These are phyloP conservation scores for Lepiota subincarnata DNA, from an alignment of 768 basidiomycete genomes.

Conservation along the genomic window DNA sequence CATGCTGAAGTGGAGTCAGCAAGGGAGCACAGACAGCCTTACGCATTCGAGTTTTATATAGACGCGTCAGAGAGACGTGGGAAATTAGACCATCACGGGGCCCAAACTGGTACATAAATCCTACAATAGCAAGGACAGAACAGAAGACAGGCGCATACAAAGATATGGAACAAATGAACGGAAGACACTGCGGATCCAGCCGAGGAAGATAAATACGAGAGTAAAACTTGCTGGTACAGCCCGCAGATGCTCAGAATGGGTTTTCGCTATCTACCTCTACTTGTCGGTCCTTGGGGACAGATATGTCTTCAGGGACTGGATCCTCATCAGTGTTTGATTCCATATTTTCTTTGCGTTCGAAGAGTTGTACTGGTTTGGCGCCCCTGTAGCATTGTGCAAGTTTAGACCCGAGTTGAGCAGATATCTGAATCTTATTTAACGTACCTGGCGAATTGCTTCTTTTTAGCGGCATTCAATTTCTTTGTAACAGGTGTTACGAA, in stretches of 20 bases:
- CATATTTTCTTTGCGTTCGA: slow-evolving; percentile 42
- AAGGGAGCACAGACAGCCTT: background rate
- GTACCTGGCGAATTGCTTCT: slow-evolving; percentile 91
- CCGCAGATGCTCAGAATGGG: slow-evolving; percentile 49
- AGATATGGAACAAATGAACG: background rate
- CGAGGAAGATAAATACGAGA: background rate
- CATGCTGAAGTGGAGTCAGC: background rate
- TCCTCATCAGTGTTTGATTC: slow-evolving; percentile 34
- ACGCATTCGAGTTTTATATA: background rate
- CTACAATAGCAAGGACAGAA: slow-evolving; percentile 17
- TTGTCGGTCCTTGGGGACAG: slow-evolving; percentile 18
- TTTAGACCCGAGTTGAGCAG: slow-evolving; percentile 3
- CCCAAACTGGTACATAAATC: slow-evolving; percentile 17
- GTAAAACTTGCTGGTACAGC: slow-evolving; percentile 13
- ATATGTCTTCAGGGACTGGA: background rate
- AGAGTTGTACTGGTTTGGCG: slow-evolving; percentile 59
- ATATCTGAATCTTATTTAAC: slow-evolving; percentile 21
- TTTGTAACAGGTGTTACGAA: slow-evolving; percentile 92
- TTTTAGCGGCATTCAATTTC: slow-evolving; percentile 86
- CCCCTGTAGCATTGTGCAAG: slow-evolving; percentile 35
- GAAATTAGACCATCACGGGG: slow-evolving; percentile 19
- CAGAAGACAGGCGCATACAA: slow-evolving; percentile 4
- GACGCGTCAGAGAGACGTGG: slow-evolving; percentile 18
- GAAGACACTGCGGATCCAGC: slow-evolving; percentile 9
- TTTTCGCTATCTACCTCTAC: slow-evolving; percentile 61